Evolutionary conservation across 805 yeast species (phyloP).

Genomic region (Blastobotrys mokoenaii): DNA sequence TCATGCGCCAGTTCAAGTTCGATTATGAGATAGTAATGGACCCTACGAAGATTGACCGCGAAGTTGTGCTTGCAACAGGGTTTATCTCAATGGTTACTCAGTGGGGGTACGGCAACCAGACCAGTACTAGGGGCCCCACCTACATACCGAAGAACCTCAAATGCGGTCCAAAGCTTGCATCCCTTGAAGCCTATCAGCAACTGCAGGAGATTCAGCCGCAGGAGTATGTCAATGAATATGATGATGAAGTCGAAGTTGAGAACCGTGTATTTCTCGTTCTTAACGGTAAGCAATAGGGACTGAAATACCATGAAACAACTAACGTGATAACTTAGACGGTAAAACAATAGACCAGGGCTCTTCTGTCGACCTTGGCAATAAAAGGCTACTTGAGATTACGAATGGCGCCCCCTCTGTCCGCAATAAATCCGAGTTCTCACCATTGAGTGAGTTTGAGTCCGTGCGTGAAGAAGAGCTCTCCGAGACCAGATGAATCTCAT

Average conservation of each 20-base stretch:
- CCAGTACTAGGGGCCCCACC: constrained; percentile 49
- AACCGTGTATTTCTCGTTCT: constrained; percentile 7
- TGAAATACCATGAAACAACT: not conserved
- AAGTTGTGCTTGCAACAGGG: constrained; percentile 50
- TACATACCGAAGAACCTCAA: constrained; percentile 16
- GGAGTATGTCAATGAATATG: not conserved
- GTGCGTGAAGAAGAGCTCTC: too few species aligned
- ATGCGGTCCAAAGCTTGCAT: not conserved
- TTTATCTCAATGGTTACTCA: constrained; percentile 58
- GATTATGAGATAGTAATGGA: constrained; percentile 53
- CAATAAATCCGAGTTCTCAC: too few species aligned
- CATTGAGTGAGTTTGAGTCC: too few species aligned
- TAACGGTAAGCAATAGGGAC: not conserved
- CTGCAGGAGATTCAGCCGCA: not conserved
- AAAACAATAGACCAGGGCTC: too few species aligned
- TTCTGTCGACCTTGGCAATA: too few species aligned
- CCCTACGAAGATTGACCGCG: constrained; percentile 38
- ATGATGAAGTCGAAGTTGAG: constrained; percentile 2
- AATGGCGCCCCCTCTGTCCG: too few species aligned
- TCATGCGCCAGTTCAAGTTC: constrained; percentile 49
- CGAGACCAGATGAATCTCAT: too few species aligned
- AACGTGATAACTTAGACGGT: not conserved
- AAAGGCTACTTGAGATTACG: too few species aligned
- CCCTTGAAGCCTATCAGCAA: too few species aligned
- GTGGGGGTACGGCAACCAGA: constrained; percentile 51